phyloP scores from a whole-genome alignment of 257 asterid genomes.

The Rehmannia glutinosa region DNA sequence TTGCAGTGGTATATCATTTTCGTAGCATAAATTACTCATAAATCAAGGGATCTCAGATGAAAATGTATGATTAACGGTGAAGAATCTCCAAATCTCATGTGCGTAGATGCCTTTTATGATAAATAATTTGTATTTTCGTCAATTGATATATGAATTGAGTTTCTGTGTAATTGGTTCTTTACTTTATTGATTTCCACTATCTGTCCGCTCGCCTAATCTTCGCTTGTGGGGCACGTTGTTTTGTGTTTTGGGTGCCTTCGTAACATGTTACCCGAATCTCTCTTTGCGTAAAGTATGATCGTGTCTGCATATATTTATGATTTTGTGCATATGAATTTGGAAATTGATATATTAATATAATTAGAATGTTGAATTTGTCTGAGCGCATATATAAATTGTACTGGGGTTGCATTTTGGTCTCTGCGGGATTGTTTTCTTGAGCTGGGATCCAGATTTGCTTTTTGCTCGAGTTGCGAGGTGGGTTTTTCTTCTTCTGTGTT shows the following conservation, averaged over 20 bases:
- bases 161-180: not conserved
- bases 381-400: not conserved
- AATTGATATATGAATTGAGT: not conserved
- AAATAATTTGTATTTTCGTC: not conserved
- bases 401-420: conserved; percentile 4
- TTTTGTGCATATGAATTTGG: not conserved
- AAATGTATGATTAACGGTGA: conserved; percentile 7
- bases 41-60: conserved; percentile 16
- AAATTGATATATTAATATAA: not conserved
- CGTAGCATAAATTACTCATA: not conserved
- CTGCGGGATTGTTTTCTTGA: not conserved
- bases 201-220: conserved; percentile 26
- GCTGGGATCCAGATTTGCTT: conserved; percentile 5
- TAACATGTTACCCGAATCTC: no score
- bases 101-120: conserved; percentile 21
- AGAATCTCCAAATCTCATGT: conserved; percentile 27
- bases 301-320: not conserved
- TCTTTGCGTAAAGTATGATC: conserved; percentile 1
- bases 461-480: conserved; percentile 6
- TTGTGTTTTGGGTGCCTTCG: no score
- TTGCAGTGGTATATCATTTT: no score
- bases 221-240: no score
- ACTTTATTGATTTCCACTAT: conserved; percentile 22
- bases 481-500: conserved; percentile 1
- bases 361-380: not conserved